Evolutionary conservation across 176 grass and related monocot species (phyloP).

Genomic region (Bolboschoenus planiculmis): DNA sequence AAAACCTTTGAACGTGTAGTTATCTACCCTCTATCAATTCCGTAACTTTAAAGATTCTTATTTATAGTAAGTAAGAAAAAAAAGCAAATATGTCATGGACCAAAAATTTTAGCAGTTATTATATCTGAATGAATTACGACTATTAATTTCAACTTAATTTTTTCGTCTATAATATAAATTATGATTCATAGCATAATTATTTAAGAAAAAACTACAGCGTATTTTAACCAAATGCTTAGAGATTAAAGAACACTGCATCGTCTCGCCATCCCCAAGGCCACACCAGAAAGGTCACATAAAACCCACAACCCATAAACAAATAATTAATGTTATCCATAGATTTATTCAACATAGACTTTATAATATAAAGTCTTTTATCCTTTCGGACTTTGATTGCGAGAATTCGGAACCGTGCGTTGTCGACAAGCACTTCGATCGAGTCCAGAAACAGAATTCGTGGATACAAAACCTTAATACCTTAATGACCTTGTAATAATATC

Average conservation of each 20-base stretch:
- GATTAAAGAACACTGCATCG: background rate
- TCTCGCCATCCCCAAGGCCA: background rate
- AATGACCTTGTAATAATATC: background rate
- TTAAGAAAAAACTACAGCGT: too few species aligned
- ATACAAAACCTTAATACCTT: background rate
- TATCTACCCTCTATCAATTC: too few species aligned
- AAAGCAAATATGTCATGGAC: too few species aligned
- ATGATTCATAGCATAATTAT: too few species aligned
- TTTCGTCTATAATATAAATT: too few species aligned
- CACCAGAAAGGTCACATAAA: background rate
- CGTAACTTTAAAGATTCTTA: too few species aligned
- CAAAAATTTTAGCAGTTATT: too few species aligned
- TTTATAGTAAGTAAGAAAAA: too few species aligned
- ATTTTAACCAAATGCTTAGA: background rate
- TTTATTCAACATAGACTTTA: background rate
- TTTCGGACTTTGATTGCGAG: background rate
- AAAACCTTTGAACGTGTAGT: too few species aligned
- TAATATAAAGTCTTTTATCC: too few species aligned
- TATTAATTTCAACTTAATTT: too few species aligned
- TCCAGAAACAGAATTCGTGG: background rate
- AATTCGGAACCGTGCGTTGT: background rate
- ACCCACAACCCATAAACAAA: background rate
- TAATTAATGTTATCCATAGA: background rate
- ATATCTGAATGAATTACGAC: too few species aligned
- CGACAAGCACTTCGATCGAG: background rate